phyloP scores from a whole-genome alignment of 2,329 filamentous ascomycete species.

The Pseudogymnoascus sp. region DNA sequence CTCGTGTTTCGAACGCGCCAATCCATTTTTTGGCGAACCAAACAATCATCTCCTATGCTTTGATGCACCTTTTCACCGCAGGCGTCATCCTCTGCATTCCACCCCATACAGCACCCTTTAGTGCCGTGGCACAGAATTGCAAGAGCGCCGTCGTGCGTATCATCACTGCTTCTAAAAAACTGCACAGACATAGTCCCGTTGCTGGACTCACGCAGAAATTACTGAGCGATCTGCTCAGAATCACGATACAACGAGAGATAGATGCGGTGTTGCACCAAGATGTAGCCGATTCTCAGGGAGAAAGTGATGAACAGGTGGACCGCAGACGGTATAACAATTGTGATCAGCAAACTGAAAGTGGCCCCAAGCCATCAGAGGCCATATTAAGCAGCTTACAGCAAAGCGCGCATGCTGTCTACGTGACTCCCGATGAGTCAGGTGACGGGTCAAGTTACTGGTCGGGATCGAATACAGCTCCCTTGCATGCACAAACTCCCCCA shows the following conservation, averaged over 20 bases:
- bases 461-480: neutral
- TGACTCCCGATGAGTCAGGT: neutral
- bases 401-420: neutral
- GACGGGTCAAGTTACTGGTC: neutral
- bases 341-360: neutral
- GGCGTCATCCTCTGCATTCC: constrained; percentile 24
- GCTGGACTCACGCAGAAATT: neutral
- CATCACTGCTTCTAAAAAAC: constrained; percentile 14
- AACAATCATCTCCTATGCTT: constrained; percentile 9
- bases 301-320: neutral
- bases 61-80: constrained; percentile 1
- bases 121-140: constrained; percentile 23
- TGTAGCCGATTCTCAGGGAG: neutral
- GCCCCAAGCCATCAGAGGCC: neutral
- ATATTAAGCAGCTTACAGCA: neutral
- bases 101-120: constrained; percentile 26
- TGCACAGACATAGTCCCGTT: neutral
- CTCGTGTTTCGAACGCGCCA: constrained; percentile 26
- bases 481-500: neutral
- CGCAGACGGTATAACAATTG: neutral
- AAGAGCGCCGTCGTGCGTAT: constrained; percentile 27
- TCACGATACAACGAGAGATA: neutral
- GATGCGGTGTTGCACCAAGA: neutral
- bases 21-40: constrained; percentile 24
- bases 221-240: neutral